Percentiles rank a stretch among this genome's conserved stretches.
phyloP scores from a whole-genome alignment of 2,329 filamentous ascomycete genomes.

The Aspergillus proliferans region DNA sequence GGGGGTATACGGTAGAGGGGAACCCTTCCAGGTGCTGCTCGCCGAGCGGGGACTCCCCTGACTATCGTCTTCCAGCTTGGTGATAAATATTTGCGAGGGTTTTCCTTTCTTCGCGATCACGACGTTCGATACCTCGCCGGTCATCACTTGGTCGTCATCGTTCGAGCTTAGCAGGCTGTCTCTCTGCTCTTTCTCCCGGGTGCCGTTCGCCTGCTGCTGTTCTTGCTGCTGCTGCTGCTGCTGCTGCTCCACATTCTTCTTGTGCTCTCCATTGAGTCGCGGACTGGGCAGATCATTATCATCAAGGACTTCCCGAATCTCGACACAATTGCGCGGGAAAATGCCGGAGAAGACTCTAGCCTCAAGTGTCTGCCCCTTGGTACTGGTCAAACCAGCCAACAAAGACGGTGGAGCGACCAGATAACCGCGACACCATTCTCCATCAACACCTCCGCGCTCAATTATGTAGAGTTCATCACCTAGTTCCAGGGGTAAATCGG shows the following conservation, averaged over 20 bases:
- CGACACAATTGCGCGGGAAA: constrained; percentile 89
- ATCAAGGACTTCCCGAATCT: constrained; percentile 85
- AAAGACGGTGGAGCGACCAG: constrained; percentile 89
- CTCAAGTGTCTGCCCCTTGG: constrained; percentile 88
- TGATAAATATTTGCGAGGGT: constrained; percentile 34
- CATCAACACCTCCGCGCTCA: constrained; percentile 79
- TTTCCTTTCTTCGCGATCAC: constrained; percentile 35
- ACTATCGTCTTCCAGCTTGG: constrained; percentile 30
- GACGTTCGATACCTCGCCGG: constrained; percentile 26
- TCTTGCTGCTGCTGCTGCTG: background rate
- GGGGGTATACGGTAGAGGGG: constrained; percentile 31
- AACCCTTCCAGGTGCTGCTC: constrained; percentile 20
- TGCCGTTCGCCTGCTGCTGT: constrained; percentile 19
- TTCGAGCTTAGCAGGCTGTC: constrained; percentile 22
- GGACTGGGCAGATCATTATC: constrained; percentile 51
- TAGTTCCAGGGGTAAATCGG: constrained; percentile 92
- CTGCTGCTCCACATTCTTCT: constrained; percentile 26
- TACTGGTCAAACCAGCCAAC: constrained; percentile 81
- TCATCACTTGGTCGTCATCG: constrained; percentile 12
- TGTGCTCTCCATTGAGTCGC: constrained; percentile 27
- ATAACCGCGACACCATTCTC: constrained; percentile 91
- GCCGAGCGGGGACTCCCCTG: constrained; percentile 25
- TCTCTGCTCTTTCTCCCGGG: constrained; percentile 21
- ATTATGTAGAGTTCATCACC: constrained; percentile 99
- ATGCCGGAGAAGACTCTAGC: constrained; percentile 97